Evolutionary conservation across 345 rosid species (phyloP).

Genomic region (Jatropha curcas): DNA sequence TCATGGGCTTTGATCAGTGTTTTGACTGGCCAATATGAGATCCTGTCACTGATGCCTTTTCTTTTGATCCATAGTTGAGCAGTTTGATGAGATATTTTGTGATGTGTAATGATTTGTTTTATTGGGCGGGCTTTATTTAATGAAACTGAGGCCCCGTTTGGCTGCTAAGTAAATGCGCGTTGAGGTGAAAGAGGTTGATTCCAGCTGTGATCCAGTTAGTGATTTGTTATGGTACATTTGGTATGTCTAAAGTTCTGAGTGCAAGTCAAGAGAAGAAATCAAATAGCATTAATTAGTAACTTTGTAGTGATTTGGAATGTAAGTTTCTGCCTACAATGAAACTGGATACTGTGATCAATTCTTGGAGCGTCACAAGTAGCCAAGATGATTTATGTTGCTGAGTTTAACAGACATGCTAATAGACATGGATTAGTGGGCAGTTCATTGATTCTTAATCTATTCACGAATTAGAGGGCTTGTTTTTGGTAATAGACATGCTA

Average conservation of each 20-base stretch:
- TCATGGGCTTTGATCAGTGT: slow-evolving; percentile 8
- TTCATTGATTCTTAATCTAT: neutral
- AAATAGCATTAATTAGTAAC: neutral
- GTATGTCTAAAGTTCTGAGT: neutral
- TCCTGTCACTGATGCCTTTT: slow-evolving; percentile 18
- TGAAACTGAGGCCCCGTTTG: neutral
- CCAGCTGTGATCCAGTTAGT: neutral
- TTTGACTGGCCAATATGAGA: slow-evolving; percentile 19
- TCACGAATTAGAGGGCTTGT: neutral
- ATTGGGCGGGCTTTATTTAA: neutral
- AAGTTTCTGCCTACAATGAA: neutral
- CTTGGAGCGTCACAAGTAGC: neutral
- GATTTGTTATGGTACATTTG: neutral
- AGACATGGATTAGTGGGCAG: no score
- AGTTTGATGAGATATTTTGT: neutral
- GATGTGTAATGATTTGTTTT: neutral
- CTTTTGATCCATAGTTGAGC: slow-evolving; percentile 4
- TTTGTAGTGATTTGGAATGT: neutral
- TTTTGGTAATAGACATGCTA: no score
- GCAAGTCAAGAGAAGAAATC: neutral
- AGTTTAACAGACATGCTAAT: neutral
- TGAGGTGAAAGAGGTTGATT: neutral
- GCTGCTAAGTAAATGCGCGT: slow-evolving; percentile 1
- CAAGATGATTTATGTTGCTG: neutral
- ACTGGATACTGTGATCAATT: neutral